Base-by-base conservation (phyloP, 345 rosid genomes). In the Lepidium aucheri region DNA sequence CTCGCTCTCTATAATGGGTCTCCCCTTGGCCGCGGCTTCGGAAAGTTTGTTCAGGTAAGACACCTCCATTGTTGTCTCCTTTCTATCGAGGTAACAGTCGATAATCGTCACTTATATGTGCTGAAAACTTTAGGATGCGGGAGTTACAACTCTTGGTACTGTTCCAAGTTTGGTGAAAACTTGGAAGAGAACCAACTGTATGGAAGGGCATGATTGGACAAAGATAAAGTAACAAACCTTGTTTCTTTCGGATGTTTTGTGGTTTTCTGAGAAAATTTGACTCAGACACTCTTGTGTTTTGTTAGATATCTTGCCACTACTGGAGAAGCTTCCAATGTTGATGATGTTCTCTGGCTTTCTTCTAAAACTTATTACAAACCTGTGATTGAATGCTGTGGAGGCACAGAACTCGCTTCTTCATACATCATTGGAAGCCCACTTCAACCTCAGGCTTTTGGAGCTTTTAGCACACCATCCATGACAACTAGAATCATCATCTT, bases 261-360 rank as follows among this genome's bases (percentile, higher is more conserved):
- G 34, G 2, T 12, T 26, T 26, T 34, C 8, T 5, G 15, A 17
- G 68, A 70, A 55, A 26, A 72, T 30, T 32, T 60, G 54, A 13
- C 51, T 15, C n/a, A 30, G 20, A 46, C 32, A n/a, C n/a, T n/a
- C 60, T 34, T 64, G 60, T 54, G 26, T n/a, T 34, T 44, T 22
- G 63, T 46, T 79, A 92, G 98, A 67, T 43, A 66, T 36, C 83
- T 87, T 69, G 81, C 76, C 34, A 78, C 87, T 28, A 78, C 87
- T 17, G 98, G 98, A 42, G 98, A 93, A 82, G 74, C 94, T 61
- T 93, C 98, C 13, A 86, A 80, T 69, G 84, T 85, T 38, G 94
- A 93, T 40, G 97, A 93, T 32, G 94, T 84, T 79, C 96, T 93
- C 40, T 93, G 97, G 98, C 96, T 93, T 52, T 90, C 97, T 53